These are phyloP conservation scores for Thalassiosira delicatula DNA, from an alignment of 352 stramenopile species.

Conservation along the genomic window DNA sequence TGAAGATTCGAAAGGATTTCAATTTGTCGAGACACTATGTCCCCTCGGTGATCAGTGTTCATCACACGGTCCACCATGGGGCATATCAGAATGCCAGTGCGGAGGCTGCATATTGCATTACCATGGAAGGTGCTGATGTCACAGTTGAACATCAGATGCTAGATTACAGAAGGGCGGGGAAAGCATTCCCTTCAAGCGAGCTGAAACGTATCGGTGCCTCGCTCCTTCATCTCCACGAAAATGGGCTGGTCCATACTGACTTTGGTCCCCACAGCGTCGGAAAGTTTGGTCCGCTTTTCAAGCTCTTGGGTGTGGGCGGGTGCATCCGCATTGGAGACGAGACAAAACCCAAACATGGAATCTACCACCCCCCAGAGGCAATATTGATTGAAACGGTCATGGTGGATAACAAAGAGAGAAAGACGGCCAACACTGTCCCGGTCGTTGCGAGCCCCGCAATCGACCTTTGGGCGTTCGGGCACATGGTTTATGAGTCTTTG, in stretches of 20 bases:
- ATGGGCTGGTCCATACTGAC: conserved; percentile 83
- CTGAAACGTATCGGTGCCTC: conserved; percentile 84
- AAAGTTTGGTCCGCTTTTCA: conserved; percentile 83
- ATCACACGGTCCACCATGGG: conserved; percentile 84
- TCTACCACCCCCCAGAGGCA: conserved; percentile 84
- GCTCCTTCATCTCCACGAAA: conserved; percentile 83
- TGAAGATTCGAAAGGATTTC: conserved; percentile 80
- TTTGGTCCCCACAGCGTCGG: conserved; percentile 85
- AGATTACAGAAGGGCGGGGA: conserved; percentile 71
- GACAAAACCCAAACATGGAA: conserved; percentile 80
- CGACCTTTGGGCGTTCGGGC: conserved; percentile 84
- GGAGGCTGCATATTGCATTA: conserved; percentile 85
- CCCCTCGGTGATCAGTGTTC: conserved; percentile 83
- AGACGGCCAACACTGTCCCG: conserved; percentile 77
- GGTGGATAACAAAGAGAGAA: conserved; percentile 77
- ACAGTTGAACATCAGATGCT: conserved; percentile 85
- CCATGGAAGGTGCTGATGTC: conserved; percentile 84
- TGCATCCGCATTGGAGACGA: conserved; percentile 64
- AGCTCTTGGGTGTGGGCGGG: conserved; percentile 80
- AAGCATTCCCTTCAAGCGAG: conserved; percentile 72
- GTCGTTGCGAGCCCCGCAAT: conserved; percentile 74
- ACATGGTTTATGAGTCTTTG: conserved; percentile 82
- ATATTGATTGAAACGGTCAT: conserved; percentile 78
- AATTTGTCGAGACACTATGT: conserved; percentile 84
- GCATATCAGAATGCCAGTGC: conserved; percentile 85